phyloP scores from a whole-genome alignment of 225 moss, liverwort and hornwort species.

The Climacium dendroides region DNA sequence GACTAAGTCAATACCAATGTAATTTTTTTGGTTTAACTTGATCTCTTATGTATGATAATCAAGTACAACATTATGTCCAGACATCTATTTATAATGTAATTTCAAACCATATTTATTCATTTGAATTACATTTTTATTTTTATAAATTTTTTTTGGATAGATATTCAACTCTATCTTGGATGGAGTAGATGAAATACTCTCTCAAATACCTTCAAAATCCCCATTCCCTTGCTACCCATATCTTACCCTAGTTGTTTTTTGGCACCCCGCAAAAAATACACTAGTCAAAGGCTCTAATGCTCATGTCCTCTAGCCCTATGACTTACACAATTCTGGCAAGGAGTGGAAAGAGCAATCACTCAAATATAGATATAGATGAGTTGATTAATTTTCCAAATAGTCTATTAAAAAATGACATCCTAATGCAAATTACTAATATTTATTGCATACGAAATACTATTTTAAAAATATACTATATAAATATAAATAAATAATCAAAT shows the following conservation, averaged over 20 bases:
- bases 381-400: fast-evolving
- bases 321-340: neutral
- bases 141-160: neutral
- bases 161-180: fast-evolving
- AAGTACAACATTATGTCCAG: neutral
- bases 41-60: fast-evolving
- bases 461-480: too few relatives aligned
- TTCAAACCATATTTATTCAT: neutral
- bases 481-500: neutral
- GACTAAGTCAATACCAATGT: neutral
- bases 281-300: fast-evolving
- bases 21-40: neutral
- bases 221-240: neutral
- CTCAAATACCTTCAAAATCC: neutral
- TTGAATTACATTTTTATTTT: neutral
- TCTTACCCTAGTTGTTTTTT: fast-evolving
- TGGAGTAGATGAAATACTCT: fast-evolving
- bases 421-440: neutral
- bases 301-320: fast-evolving
- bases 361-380: neutral
- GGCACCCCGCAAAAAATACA: fast-evolving
- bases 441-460: neutral
- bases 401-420: neutral
- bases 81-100: neutral
- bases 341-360: neutral